Evolutionary conservation across 2,329 filamentous ascomycete species (phyloP).

Genomic region (Nigrospora osmanthi): DNA sequence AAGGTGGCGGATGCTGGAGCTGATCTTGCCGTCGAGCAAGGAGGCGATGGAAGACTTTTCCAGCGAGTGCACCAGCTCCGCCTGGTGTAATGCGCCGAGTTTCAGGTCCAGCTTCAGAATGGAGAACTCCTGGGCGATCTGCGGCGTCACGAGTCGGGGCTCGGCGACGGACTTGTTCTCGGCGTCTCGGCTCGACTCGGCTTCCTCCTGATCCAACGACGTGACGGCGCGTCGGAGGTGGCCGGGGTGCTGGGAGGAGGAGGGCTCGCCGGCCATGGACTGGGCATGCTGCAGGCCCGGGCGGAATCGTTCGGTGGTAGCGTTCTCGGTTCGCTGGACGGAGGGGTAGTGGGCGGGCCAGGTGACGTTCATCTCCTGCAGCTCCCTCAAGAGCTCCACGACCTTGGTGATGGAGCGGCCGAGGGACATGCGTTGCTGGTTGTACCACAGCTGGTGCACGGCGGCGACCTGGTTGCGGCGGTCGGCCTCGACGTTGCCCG

Average conservation of each 20-base stretch:
- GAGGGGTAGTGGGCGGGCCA: conserved; percentile 97
- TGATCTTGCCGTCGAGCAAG: conserved; percentile 87
- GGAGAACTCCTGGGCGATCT: conserved; percentile 93
- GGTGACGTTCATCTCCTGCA: conserved; percentile 81
- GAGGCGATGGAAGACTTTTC: conserved; percentile 89
- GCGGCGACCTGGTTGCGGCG: conserved; percentile 67
- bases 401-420: conserved; percentile 81
- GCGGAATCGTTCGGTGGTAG: conserved; percentile 29
- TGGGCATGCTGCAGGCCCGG: conserved; percentile 58
- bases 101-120: conserved; percentile 92
- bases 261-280: conserved; percentile 45
- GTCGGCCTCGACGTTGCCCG: conserved; percentile 48
- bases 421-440: conserved; percentile 82
- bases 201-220: conserved; percentile 48
- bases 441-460: conserved; percentile 90
- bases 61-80: conserved; percentile 87
- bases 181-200: conserved; percentile 68
- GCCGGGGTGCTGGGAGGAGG: conserved; percentile 35
- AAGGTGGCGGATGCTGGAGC: conserved; percentile 86
- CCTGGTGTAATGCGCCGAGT: conserved; percentile 75
- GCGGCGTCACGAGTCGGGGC: conserved; percentile 78
- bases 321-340: conserved; percentile 53
- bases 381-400: conserved; percentile 71
- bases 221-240: conserved; percentile 64
- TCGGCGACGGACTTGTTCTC: conserved; percentile 56